phyloP scores from a whole-genome alignment of 768 basidiomycete species.

The Rickenella mellea region DNA sequence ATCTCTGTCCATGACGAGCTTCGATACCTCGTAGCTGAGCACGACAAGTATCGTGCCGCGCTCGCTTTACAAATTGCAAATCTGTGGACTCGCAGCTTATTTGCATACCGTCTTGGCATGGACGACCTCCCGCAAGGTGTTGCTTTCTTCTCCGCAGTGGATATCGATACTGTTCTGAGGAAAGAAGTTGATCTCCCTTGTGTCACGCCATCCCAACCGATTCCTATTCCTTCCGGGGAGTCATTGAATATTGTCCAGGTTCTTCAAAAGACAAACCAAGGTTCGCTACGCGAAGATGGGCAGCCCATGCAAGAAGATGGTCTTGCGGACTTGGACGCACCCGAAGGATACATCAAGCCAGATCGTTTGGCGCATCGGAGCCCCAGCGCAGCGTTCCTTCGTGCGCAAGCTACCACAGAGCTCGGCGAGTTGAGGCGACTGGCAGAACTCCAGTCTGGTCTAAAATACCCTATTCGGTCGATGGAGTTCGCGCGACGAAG shows the following conservation, averaged over 20 bases:
- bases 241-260: slow-evolving; percentile 62
- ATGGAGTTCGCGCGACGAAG: too few relatives aligned
- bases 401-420: slow-evolving; percentile 68
- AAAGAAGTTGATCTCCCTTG: slow-evolving; percentile 98
- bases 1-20: slow-evolving; percentile 97
- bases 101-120: slow-evolving; percentile 91
- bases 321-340: slow-evolving; percentile 19
- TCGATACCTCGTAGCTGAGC: slow-evolving; percentile 83
- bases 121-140: slow-evolving; percentile 92
- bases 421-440: slow-evolving; percentile 64
- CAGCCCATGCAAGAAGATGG: slow-evolving; percentile 36
- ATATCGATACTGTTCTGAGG: slow-evolving; percentile 80
- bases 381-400: slow-evolving; percentile 51
- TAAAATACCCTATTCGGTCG: too few relatives aligned
- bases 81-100: slow-evolving; percentile 86
- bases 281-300: slow-evolving; percentile 54
- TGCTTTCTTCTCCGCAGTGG: slow-evolving; percentile 95
- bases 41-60: slow-evolving; percentile 83
- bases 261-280: slow-evolving; percentile 60
- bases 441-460: slow-evolving; percentile 42
- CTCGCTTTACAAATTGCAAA: slow-evolving; percentile 93
- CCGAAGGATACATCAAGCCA: slow-evolving; percentile 43
- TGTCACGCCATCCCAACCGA: slow-evolving; percentile 85
- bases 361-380: slow-evolving; percentile 63
- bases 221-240: slow-evolving; percentile 80